These are phyloP conservation scores for Leccinum pachyderme DNA, from an alignment of 1,284 basidiomycete species.

Conservation along the genomic window DNA sequence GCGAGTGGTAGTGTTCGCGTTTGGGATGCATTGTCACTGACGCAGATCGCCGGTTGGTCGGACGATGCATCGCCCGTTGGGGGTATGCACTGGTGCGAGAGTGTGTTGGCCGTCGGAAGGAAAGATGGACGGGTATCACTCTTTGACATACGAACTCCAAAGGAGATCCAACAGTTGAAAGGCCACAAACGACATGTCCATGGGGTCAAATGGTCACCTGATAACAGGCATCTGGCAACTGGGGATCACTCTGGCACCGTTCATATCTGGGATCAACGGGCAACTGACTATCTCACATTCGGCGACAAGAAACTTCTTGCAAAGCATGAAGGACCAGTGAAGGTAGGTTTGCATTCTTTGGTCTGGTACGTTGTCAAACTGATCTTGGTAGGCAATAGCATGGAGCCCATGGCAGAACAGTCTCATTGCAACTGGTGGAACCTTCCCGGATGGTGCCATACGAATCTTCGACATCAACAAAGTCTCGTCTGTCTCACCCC, in stretches of 20 bases:
- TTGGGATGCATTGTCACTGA: conserved; percentile 39
- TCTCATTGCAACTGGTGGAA: conserved; percentile 83
- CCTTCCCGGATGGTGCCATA: conserved; percentile 71
- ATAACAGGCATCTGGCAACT: conserved; percentile 43
- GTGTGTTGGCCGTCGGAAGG: conserved; percentile 41
- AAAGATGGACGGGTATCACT: conserved; percentile 39
- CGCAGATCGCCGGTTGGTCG: conserved; percentile 36
- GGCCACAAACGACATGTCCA: conserved; percentile 43
- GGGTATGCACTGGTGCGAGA: conserved; percentile 42
- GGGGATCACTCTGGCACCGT: conserved; percentile 43
- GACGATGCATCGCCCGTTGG: conserved; percentile 37
- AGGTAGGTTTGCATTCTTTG: conserved; percentile 39
- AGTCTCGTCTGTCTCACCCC: conserved; percentile 36
- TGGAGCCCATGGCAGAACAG: conserved; percentile 93
- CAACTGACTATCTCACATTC: conserved; percentile 33
- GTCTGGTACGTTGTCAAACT: not conserved
- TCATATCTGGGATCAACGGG: conserved; percentile 46
- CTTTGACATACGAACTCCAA: conserved; percentile 37
- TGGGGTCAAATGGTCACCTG: conserved; percentile 45
- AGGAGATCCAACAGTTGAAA: conserved; percentile 29
- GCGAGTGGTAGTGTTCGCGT: conserved; percentile 39
- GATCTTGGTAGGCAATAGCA: conserved; percentile 63
- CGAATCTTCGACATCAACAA: conserved; percentile 70
- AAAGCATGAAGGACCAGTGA: conserved; percentile 53
- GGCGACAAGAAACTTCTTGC: conserved; percentile 42